phyloP scores from a whole-genome alignment of 148 eudicot species.

The Pharnaceum exiguum region DNA sequence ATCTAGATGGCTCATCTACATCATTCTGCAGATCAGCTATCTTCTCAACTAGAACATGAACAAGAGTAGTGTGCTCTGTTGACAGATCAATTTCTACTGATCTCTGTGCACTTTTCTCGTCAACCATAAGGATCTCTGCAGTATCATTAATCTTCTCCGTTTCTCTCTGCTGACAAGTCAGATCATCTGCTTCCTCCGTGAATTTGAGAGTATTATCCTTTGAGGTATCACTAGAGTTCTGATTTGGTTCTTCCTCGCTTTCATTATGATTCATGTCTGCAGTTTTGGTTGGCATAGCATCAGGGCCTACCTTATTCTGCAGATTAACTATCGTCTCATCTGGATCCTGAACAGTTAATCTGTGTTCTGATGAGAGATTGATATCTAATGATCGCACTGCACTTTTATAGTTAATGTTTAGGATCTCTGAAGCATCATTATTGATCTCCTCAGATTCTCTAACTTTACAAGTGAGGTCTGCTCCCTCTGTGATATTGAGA shows the following conservation, averaged over 20 bases:
- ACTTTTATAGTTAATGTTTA: no score
- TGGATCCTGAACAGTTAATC: not conserved
- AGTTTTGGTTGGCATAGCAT: not conserved
- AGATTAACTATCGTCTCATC: not conserved
- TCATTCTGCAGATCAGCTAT: not conserved
- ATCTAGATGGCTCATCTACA: not conserved
- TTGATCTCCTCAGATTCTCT: no score
- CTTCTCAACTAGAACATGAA: not conserved
- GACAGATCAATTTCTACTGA: not conserved
- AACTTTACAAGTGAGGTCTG: no score
- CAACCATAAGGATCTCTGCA: not conserved
- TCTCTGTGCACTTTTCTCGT: not conserved
- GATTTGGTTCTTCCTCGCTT: not conserved
- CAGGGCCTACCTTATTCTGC: not conserved
- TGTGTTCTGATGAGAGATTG: not conserved
- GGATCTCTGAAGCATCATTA: no score
- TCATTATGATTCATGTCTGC: not conserved
- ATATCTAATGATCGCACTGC: not conserved
- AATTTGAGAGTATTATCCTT: not conserved
- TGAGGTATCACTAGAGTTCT: not conserved
- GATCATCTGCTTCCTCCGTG: not conserved
- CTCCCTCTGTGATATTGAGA: not conserved
- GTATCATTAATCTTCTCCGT: slow-evolving; percentile 5
- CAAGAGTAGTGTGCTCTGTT: not conserved
- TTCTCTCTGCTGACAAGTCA: not conserved